These are phyloP conservation scores for Myriosclerotinia duriaeana DNA, from an alignment of 2,329 filamentous ascomycete genomes.

Conservation along the genomic window DNA sequence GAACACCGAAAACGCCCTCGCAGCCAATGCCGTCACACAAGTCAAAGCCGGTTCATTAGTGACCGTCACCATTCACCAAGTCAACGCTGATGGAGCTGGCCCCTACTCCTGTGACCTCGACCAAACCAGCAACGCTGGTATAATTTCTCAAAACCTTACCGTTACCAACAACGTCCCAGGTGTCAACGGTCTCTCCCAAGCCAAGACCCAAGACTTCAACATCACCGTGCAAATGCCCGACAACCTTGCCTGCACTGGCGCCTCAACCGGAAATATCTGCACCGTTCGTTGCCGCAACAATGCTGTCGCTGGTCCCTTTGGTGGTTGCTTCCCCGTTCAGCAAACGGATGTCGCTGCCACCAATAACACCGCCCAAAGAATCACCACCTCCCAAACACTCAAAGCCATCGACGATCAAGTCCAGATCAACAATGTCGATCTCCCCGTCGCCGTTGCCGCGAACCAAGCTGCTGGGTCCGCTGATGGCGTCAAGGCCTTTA, in stretches of 20 bases:
- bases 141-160: constrained; percentile 49
- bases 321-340: constrained; percentile 58
- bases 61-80: constrained; percentile 53
- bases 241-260: constrained; percentile 51
- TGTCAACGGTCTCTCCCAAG: constrained; percentile 43
- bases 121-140: constrained; percentile 45
- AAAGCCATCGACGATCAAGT: constrained; percentile 51
- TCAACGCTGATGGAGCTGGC: constrained; percentile 55
- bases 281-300: constrained; percentile 61
- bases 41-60: constrained; percentile 49
- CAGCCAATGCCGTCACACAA: constrained; percentile 49
- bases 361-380: constrained; percentile 47
- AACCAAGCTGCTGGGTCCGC: constrained; percentile 46
- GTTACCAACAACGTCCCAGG: constrained; percentile 61
- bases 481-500: constrained; percentile 39
- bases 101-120: constrained; percentile 57
- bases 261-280: constrained; percentile 54
- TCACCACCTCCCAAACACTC: constrained; percentile 49
- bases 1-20: constrained; percentile 53
- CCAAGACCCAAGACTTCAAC: constrained; percentile 55
- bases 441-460: constrained; percentile 48
- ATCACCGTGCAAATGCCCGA: constrained; percentile 55
- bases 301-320: constrained; percentile 56
- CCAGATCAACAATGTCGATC: constrained; percentile 51
- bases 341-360: constrained; percentile 49